Evolutionary conservation across 495 filamentous ascomycete genomes (phyloP).

Genomic region (Geopyxis carbonaria): DNA sequence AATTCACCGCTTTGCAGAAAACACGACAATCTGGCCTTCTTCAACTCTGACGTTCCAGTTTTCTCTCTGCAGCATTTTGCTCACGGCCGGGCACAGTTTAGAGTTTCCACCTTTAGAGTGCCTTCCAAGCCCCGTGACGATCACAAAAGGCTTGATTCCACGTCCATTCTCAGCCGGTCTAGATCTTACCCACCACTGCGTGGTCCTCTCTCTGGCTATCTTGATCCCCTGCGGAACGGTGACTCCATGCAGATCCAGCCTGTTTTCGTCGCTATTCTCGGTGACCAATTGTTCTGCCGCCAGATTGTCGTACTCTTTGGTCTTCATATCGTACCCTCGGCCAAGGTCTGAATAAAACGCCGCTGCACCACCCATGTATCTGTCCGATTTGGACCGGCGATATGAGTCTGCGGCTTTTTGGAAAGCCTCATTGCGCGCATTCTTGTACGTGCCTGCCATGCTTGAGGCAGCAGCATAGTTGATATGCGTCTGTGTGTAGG

Average conservation of each 20-base stretch:
- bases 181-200: constrained; percentile 61
- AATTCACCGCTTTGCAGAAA: too few relatives aligned
- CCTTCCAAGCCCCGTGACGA: constrained; percentile 64
- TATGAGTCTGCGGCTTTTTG: constrained; percentile 43
- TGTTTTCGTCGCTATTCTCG: constrained; percentile 36
- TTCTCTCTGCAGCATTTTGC: constrained; percentile 51
- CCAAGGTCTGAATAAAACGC: constrained; percentile 46
- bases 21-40: constrained; percentile 46
- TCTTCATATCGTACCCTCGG: constrained; percentile 34
- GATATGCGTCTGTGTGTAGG: constrained; percentile 5
- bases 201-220: constrained; percentile 50
- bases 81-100: constrained; percentile 64
- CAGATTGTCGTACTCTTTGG: constrained; percentile 24
- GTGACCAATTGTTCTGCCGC: constrained; percentile 45
- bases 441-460: constrained; percentile 7
- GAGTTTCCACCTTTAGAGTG: constrained; percentile 65
- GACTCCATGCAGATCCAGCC: constrained; percentile 71
- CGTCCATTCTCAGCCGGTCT: constrained; percentile 30
- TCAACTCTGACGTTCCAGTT: constrained; percentile 67
- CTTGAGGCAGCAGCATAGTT: constrained; percentile 8
- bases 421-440: constrained; percentile 31
- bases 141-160: constrained; percentile 35
- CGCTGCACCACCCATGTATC: constrained; percentile 46
- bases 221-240: constrained; percentile 59
- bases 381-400: constrained; percentile 46